These are phyloP conservation scores for Sugiyamaella mastotermitis DNA, from an alignment of 805 yeast species.

Conservation along the genomic window DNA sequence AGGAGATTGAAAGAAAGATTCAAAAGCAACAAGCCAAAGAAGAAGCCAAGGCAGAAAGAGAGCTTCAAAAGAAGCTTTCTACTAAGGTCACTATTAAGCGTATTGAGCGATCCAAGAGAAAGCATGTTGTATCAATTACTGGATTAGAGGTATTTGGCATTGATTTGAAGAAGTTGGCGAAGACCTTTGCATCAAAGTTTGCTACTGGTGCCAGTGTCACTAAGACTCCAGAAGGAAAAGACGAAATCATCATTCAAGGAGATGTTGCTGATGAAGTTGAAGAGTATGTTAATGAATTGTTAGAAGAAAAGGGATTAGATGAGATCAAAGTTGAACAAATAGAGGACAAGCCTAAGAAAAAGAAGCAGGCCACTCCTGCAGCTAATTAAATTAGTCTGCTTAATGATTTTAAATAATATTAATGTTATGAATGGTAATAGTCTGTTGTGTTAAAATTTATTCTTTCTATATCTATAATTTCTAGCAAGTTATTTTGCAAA, in stretches of 20 bases:
- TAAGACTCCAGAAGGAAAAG: conserved; percentile 85
- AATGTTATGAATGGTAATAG: background rate
- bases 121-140: conserved; percentile 76
- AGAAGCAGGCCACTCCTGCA: conserved; percentile 27
- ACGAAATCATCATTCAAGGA: conserved; percentile 88
- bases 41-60: conserved; percentile 62
- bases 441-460: background rate
- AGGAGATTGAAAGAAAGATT: conserved; percentile 72
- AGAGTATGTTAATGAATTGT: conserved; percentile 58
- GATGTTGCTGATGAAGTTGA: conserved; percentile 92
- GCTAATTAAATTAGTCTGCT: background rate
- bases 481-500: background rate
- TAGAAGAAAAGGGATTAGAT: conserved; percentile 75
- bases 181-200: conserved; percentile 86
- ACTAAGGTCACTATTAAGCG: conserved; percentile 78
- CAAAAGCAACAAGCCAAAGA: conserved; percentile 82
- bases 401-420: conserved; percentile 3
- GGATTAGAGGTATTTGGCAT: conserved; percentile 86
- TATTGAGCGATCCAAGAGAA: conserved; percentile 84
- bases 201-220: conserved; percentile 95
- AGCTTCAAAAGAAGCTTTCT: conserved; percentile 67
- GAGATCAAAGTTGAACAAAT: conserved; percentile 86
- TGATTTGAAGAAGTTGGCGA: conserved; percentile 85
- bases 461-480: background rate
- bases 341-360: conserved; percentile 75